Conservation (phyloP, 441 rosid genomes). For the Melastoma candidum region DNA sequence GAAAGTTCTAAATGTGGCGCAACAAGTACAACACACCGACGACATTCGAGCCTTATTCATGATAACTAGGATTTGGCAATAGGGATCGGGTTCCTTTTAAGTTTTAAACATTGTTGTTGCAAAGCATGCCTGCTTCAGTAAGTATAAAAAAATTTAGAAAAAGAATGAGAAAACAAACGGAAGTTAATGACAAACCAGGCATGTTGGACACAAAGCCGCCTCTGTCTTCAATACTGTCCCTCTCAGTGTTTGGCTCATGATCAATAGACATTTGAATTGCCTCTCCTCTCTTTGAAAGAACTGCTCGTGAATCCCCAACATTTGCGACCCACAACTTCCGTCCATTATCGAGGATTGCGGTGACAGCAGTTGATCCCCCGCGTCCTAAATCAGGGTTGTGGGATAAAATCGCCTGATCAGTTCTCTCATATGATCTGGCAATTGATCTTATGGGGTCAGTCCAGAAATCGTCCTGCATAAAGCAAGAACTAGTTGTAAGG, state of each 20-base stretch:
- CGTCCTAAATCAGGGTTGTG: slow-evolving; percentile 49
- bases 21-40: no score
- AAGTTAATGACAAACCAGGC: slow-evolving; percentile 37
- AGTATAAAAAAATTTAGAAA: not conserved
- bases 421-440: slow-evolving; percentile 46
- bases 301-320: slow-evolving; percentile 63
- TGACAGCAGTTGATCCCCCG: slow-evolving; percentile 69
- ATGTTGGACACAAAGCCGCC: slow-evolving; percentile 69
- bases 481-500: not conserved
- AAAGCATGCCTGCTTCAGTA: no score
- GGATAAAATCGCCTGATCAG: slow-evolving; percentile 50
- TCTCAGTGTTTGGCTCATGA: slow-evolving; percentile 54
- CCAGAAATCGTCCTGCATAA: slow-evolving; percentile 55
- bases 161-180: not conserved
- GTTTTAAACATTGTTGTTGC: no score
- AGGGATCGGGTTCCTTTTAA: no score
- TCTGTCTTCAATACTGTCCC: slow-evolving; percentile 47
- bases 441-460: slow-evolving; percentile 37
- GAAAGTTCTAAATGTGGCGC: no score
- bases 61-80: no score
- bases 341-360: slow-evolving; percentile 52
- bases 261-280: slow-evolving; percentile 43
- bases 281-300: slow-evolving; percentile 39
- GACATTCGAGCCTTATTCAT: no score
- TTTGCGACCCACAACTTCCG: slow-evolving; percentile 50